A percentile compares a stretch with the other conserved stretches of the same genome.
Conservation (phyloP, 306 rosid genomes). For the Carpinus viminea region DNA sequence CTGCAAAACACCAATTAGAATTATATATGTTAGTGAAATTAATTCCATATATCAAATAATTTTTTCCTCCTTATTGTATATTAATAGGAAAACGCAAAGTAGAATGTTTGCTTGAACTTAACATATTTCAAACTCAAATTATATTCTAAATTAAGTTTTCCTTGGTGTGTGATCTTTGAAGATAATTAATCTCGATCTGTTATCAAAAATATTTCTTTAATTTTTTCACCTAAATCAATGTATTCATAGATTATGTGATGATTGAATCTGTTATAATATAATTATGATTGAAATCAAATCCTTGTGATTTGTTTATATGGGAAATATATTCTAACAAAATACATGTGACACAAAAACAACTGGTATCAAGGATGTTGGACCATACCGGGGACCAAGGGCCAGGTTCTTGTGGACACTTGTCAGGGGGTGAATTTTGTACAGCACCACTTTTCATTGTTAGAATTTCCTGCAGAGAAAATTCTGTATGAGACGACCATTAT, state of each 20-base stretch:
- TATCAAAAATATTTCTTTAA: background rate
- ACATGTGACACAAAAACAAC: background rate
- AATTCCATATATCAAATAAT: background rate
- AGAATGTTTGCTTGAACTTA: background rate
- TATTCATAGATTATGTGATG: background rate
- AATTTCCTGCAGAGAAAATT: conserved; percentile 62
- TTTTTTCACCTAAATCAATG: background rate
- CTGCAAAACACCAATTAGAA: conserved; percentile 44
- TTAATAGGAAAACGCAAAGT: background rate
- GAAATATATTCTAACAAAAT: too few relatives aligned
- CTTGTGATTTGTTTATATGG: too few relatives aligned
- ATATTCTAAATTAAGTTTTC: background rate
- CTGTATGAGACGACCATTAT: conserved; percentile 14
- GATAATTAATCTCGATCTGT: background rate
- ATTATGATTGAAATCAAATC: too few relatives aligned
- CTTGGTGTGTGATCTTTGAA: background rate
- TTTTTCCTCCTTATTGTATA: background rate
- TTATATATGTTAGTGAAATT: conserved; percentile 1
- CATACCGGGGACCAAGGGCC: conserved; percentile 98
- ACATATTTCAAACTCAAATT: background rate
- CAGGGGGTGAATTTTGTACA: conserved; percentile 87
- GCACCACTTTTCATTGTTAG: conserved; percentile 80
- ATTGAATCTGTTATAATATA: background rate
- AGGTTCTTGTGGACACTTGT: conserved; percentile 69
- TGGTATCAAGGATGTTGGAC: conserved; percentile 16